These are phyloP conservation scores for Botryotinia narcissicola DNA, from an alignment of 2,329 filamentous ascomycete species.

Conservation along the genomic window DNA sequence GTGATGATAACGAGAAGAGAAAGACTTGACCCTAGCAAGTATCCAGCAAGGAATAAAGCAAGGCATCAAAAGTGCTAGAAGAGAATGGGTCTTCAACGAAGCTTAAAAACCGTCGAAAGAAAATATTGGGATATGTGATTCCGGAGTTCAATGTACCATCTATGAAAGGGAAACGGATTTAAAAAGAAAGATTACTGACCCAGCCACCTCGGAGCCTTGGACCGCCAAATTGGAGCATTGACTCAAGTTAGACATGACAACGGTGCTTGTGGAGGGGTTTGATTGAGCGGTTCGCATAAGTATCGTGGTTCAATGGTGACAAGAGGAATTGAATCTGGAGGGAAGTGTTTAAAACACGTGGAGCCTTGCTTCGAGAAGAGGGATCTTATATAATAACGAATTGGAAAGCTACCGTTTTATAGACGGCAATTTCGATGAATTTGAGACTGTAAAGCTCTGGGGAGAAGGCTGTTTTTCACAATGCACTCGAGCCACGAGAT, in stretches of 20 bases:
- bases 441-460: background rate
- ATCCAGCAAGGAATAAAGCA: background rate
- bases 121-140: background rate
- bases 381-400: background rate
- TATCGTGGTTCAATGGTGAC: background rate
- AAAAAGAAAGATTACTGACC: background rate
- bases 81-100: background rate
- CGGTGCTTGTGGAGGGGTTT: background rate
- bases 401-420: background rate
- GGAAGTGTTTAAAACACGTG: fast-evolving
- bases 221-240: background rate
- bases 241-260: background rate
- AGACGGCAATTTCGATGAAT: background rate
- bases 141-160: fast-evolving
- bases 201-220: background rate
- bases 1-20: background rate
- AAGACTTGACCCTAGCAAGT: background rate
- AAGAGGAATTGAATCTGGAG: background rate
- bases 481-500: background rate
- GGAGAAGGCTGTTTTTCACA: too few species aligned
- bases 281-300: background rate
- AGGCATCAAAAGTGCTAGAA: background rate
- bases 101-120: background rate
- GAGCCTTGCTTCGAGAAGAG: background rate
- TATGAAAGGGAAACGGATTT: background rate